Base-by-base conservation (phyloP, 176 grass and related monocot species). In the Oryza meyeriana region DNA sequence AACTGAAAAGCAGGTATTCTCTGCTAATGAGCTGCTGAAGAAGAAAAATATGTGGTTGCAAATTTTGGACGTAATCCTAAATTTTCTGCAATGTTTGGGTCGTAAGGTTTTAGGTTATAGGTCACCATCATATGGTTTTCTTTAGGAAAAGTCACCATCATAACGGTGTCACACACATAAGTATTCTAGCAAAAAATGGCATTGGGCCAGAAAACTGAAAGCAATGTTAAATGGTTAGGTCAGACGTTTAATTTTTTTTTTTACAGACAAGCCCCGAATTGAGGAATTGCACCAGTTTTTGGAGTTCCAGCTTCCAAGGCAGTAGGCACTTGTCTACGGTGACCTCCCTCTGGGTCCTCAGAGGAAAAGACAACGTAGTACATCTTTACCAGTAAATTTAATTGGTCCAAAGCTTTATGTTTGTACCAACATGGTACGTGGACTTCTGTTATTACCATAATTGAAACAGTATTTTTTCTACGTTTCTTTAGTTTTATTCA, bases 261-360 rank as follows among this genome's bases (percentile, higher is more conserved):
- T 69, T 38, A 30, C 84, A 98, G 96, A 98, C 87, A 98, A 98
- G 83, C 96, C 96, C 5, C 93, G 84, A 69, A 82, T 98, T 18
- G 89, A 91, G 87, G 96, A 98, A 74, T 84, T 98, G 47, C 92
- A 95, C 70, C 93, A 98, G 39, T 98, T 98, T 85, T 79, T 98
- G 82, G 96, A 98, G 88, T 98, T 98, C 69, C 96, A 98, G 81
- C 86, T 98, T 84, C 93, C 92, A 77, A 91, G 93, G 72, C 96
- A 98, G 64, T 98, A 93, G 96, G 96, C 96, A 28, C 96, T 93
- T 82, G 90, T 98, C 74, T 95, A 98, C 22, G 82, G 89, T 64
- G 96, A 98, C 66, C 87, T 98, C 9, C 90, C 96, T 64, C 89
- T 98, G 59, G 96, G 96, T 61, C 96, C 93, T 84, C 96, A 98